Base-by-base conservation (phyloP, 768 basidiomycete genomes). In the Calocybe indica region DNA sequence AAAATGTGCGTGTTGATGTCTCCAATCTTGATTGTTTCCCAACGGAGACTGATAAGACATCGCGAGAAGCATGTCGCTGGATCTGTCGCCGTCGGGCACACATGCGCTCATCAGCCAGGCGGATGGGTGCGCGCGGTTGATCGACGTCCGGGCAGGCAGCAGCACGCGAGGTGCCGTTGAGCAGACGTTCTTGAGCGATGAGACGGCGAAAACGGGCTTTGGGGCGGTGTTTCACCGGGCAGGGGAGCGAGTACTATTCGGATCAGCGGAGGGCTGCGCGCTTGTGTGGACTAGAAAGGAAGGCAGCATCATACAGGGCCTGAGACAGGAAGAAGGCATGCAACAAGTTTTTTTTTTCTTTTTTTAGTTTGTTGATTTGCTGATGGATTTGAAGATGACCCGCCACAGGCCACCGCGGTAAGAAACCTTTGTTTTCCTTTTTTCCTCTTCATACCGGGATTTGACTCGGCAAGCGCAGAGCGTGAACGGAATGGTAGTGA, bases 241-340 rank as follows among this genome's bases (percentile, higher is more conserved):
- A 31, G 79, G 76, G 11, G 74, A 76, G 52, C 70, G 71, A 6
- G 73, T 85, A 15, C 55, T 86, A 48, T 84, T 78, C 54, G 84
- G 83, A 28, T 65, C 58, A 29, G 62, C 72, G 13, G 78, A 80
- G 12, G 73, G 72, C 13, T 81, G 73, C 59, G 66, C 79, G 29
- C 62, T 85, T 35, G 75, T 80, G 31, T 85, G 85, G 83, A 80
- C 86, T 55, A 73, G 67, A 58, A 68, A 67, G 58, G 77, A 72
- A 47, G 76, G 72, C 8, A 65, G 64, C 2, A 61, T 83, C 22
- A 69, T 82, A 10, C 80, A 78, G 60, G 83, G 78, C 30, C 58
- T 85, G 54, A 77, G 81, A 52, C 80, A 84, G 53, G 72, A 72
- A 10, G 76, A 81, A 53, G 75, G 82, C 83, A 58, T 54, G 73